phyloP scores from a whole-genome alignment of 139 green algal genomes.

The Chlorella sp. region DNA sequence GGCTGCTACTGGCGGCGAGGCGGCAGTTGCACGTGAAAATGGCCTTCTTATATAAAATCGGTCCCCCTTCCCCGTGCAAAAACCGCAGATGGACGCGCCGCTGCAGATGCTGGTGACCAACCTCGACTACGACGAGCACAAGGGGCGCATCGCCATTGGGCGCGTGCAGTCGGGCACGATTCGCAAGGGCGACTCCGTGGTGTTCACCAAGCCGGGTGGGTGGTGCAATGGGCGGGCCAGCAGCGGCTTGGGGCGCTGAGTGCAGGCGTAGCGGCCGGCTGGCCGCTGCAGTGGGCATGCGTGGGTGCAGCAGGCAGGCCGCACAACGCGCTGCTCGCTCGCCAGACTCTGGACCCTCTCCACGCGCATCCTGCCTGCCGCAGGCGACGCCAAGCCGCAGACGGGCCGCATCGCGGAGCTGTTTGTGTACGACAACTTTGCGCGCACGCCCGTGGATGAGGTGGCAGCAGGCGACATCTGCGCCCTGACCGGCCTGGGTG shows the following conservation, averaged over 20 bases:
- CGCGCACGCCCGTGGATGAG: constrained; percentile 54
- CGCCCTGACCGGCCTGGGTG: constrained; percentile 75
- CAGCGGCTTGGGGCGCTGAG: too few relatives aligned
- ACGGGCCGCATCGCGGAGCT: constrained; percentile 87
- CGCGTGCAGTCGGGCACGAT: constrained; percentile 83
- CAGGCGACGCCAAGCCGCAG: constrained; percentile 46
- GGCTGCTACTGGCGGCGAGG: neutral
- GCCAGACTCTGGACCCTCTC: neutral
- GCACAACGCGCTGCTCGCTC: neutral
- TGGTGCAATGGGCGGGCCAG: neutral
- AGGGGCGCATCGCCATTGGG: constrained; percentile 95
- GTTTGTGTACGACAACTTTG: constrained; percentile 98
- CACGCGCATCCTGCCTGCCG: neutral
- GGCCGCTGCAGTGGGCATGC: neutral
- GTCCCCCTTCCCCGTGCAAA: neutral
- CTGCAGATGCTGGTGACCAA: constrained; percentile 96
- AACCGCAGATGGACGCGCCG: constrained; percentile 54
- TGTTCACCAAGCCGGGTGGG: constrained; percentile 50
- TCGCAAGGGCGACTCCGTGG: constrained; percentile 59
- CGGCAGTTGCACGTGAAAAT: too few relatives aligned
- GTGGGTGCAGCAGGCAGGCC: neutral
- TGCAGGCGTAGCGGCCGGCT: too few relatives aligned
- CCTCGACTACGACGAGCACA: constrained; percentile 96
- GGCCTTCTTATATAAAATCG: neutral
- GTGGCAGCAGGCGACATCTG: constrained; percentile 95